These are phyloP conservation scores for Stipa capillata DNA, from an alignment of 176 grass and related monocot genomes.

Conservation along the genomic window DNA sequence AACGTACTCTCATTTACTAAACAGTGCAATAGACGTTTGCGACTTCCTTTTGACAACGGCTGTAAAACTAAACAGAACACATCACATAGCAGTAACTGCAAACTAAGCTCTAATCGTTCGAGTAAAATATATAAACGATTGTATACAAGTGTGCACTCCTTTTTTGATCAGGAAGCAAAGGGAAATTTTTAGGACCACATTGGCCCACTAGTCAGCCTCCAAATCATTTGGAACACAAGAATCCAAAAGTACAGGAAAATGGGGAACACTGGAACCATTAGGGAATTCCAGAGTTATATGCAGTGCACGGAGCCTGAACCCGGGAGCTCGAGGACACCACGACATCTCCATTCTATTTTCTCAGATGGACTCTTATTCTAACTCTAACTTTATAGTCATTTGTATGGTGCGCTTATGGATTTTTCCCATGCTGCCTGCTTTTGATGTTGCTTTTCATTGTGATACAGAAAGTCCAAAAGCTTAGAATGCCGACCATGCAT, in stretches of 20 bases:
- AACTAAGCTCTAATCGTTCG: neutral
- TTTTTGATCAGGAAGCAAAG: neutral
- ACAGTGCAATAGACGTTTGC: no score
- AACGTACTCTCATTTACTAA: neutral
- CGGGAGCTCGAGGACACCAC: neutral
- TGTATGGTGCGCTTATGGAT: neutral
- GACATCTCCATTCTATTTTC: neutral
- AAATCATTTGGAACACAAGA: neutral
- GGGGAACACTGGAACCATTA: no score
- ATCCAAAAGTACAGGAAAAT: neutral
- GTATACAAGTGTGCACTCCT: neutral
- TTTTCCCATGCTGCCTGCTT: neutral
- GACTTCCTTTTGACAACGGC: neutral
- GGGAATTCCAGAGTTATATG: no score
- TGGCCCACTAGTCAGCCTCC: neutral
- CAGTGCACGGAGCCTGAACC: neutral
- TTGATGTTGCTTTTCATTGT: neutral
- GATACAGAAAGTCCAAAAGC: constrained; percentile 3
- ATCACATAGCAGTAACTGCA: neutral
- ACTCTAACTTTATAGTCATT: neutral
- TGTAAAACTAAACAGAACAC: neutral
- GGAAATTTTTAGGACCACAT: neutral
- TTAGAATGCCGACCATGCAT: neutral
- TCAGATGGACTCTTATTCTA: neutral
- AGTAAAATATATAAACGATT: neutral